A percentile compares a stretch with the other conserved stretches of the same genome.
phyloP scores from a whole-genome alignment of 305 asterid genomes.

The Fraxinus ornus region DNA sequence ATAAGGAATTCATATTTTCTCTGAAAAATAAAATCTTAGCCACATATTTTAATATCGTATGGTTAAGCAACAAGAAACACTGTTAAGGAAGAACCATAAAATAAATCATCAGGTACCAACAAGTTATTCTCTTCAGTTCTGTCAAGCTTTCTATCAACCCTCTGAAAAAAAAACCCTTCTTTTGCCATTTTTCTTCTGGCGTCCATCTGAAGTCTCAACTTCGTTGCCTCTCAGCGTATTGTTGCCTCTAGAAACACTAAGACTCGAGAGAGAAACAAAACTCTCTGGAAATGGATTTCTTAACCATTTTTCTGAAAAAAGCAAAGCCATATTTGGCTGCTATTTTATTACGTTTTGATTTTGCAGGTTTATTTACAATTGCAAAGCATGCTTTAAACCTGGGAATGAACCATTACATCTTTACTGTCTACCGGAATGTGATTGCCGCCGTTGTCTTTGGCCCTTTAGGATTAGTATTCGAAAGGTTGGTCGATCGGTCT shows the following conservation, averaged over 20 bases:
- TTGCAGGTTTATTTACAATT: constrained; percentile 63
- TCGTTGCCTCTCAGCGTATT: too few relatives aligned
- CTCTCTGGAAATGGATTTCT: not conserved
- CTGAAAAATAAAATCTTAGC: too few relatives aligned
- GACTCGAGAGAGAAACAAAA: not conserved
- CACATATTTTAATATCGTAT: too few relatives aligned
- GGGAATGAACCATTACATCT: constrained; percentile 62
- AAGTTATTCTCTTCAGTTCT: too few relatives aligned
- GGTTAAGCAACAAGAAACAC: too few relatives aligned
- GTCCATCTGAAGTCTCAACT: too few relatives aligned
- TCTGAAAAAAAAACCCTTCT: too few relatives aligned
- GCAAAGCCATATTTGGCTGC: constrained; percentile 55
- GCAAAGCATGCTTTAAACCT: constrained; percentile 59
- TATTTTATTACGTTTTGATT: constrained; percentile 37
- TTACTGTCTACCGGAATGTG: constrained; percentile 53
- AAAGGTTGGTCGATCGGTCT: constrained; percentile 44
- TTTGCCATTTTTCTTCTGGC: too few relatives aligned
- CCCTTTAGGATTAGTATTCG: constrained; percentile 61
- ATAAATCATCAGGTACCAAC: too few relatives aligned
- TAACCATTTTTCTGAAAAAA: constrained; percentile 25
- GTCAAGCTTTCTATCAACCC: too few relatives aligned
- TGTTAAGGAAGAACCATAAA: too few relatives aligned
- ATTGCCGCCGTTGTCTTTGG: constrained; percentile 48
- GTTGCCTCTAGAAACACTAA: not conserved
- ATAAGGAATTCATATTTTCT: too few relatives aligned